Evolutionary conservation across 805 yeast species (phyloP).

Genomic region (Schwanniomyces yamadae): DNA sequence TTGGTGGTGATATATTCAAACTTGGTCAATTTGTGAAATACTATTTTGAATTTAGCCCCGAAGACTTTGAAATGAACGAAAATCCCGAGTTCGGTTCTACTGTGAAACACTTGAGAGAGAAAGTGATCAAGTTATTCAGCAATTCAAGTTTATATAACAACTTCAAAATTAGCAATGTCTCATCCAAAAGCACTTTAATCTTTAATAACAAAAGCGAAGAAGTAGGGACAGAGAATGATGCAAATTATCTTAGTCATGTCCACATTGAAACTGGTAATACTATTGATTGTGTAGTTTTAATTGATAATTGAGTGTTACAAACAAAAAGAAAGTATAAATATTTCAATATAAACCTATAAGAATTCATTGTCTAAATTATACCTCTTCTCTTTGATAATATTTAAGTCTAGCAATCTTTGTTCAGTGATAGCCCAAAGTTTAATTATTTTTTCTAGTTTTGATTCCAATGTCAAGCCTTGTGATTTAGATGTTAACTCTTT

Average conservation of each 20-base stretch:
- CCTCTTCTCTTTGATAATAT: conserved; percentile 24
- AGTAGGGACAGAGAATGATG: conserved; percentile 19
- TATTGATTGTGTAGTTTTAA: conserved; percentile 30
- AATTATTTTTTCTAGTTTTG: conserved; percentile 51
- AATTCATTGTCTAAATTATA: conserved; percentile 19
- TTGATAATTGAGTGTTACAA: too few relatives aligned
- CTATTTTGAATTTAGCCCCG: conserved; percentile 79
- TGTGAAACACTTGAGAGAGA: conserved; percentile 58
- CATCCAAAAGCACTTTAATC: conserved; percentile 22
- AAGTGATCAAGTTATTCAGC: conserved; percentile 54
- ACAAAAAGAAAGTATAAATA: not conserved
- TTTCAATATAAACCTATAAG: conserved; percentile 7
- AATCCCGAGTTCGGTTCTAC: conserved; percentile 71
- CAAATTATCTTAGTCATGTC: conserved; percentile 34
- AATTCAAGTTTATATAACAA: conserved; percentile 30
- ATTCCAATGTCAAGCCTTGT: conserved; percentile 29
- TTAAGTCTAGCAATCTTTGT: conserved; percentile 43
- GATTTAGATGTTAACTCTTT: conserved; percentile 23
- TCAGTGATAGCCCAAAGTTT: conserved; percentile 68
- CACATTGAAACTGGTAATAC: conserved; percentile 44
- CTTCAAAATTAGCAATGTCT: conserved; percentile 11
- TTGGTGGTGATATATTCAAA: conserved; percentile 18
- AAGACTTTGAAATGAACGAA: conserved; percentile 61
- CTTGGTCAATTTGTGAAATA: conserved; percentile 42
- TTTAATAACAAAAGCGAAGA: conserved; percentile 29